Evolutionary conservation across 768 basidiomycete species (phyloP).

Genomic region (Phaffia australis): DNA sequence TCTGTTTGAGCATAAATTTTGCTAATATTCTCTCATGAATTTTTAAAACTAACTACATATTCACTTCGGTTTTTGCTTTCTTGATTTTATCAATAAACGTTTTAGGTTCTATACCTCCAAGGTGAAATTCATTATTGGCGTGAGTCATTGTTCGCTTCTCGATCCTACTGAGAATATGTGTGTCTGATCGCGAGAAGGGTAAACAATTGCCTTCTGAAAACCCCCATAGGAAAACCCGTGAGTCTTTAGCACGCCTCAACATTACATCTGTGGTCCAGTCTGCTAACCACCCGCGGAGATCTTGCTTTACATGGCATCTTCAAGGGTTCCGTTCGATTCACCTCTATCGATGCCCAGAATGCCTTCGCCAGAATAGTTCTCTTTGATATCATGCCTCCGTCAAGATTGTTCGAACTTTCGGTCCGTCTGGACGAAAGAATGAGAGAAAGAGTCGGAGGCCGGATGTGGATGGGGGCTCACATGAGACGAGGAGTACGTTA

Average conservation of each 20-base stretch:
- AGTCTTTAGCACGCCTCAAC: too few relatives aligned
- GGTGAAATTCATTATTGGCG: conserved; percentile 32
- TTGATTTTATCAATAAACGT: not conserved
- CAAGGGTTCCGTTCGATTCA: conserved; percentile 19
- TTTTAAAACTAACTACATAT: not conserved
- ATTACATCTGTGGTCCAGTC: too few relatives aligned
- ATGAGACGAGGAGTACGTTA: conserved; percentile 22
- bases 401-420: conserved; percentile 14
- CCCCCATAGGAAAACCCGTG: too few relatives aligned
- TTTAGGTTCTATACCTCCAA: conserved; percentile 17
- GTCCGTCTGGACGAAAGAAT: conserved; percentile 19
- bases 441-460: conserved; percentile 16
- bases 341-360: conserved; percentile 11
- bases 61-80: not conserved
- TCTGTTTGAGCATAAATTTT: not conserved
- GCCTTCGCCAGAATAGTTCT: conserved; percentile 20
- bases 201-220: too few relatives aligned
- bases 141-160: not conserved
- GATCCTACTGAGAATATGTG: too few relatives aligned
- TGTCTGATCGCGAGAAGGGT: too few relatives aligned
- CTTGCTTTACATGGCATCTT: too few relatives aligned
- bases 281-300: too few relatives aligned
- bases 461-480: conserved; percentile 25
- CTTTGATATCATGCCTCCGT: conserved; percentile 21
- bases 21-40: not conserved